Evolutionary conservation across 2,329 filamentous ascomycete genomes (phyloP), one percentile per base, ranked within the genome.

Genomic region (Colletotrichum cereale): DNA sequence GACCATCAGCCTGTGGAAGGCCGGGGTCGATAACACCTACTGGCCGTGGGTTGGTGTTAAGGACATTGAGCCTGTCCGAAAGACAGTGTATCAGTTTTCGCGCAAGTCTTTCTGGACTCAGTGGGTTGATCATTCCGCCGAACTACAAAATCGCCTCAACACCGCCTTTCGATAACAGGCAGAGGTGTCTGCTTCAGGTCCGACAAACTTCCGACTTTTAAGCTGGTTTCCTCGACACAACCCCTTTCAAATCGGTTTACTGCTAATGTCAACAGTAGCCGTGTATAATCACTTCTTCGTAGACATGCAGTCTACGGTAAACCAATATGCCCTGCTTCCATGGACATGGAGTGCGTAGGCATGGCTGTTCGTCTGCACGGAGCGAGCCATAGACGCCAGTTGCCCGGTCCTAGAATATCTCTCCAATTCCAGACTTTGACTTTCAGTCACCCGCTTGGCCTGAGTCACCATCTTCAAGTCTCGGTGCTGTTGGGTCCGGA

Each of bases 31-130:
- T 34, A 31, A 26, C 8, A 53, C 50, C 7, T 53, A 53, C 26
- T 53, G 50, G 50, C 50, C 50, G 26, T 53, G 26, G 50, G 14
- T 53, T 24, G 50, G 26, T 5, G 50, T 18, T 7, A 21, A 26
- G 2, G 50, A 14, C 18, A 16, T 53, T 2, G 50, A 53, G 50
- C 12, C 50, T 14, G 12, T 53, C 24, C 12, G 8, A 21, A 26
- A 34, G 7, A 26, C 50, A 6, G 50, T 31, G 5, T 53, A 53
- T 21, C 50, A 31, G 3, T 53, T 53, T 18, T 31, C 50, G 26
- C 50, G 50, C 50, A 53, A 53, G 8, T 53, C 50, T 5, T 53
- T 53, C 50, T 53, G 50, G 50, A 53, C 50, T 8, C 26, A 53
- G 12, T 34, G 26, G 14, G 50, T 53, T 21, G 50, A 53, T 31